Evolutionary conservation across 306 rosid species (phyloP).

Genomic region (Fragaria iinumae): DNA sequence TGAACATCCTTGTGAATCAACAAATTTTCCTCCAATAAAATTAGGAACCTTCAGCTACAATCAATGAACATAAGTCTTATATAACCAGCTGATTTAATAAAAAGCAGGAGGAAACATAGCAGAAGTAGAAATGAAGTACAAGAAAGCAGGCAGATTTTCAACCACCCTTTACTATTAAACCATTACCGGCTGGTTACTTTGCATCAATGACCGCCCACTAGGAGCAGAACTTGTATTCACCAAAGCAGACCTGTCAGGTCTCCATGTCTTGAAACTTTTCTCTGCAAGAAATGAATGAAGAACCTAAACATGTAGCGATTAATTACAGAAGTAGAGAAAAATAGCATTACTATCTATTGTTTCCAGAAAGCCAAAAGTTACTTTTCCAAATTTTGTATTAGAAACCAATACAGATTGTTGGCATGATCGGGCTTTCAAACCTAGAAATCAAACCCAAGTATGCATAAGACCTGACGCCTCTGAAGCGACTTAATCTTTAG

Average conservation of each 20-base stretch:
- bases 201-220: slow-evolving; percentile 29
- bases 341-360: not conserved
- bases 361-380: not conserved
- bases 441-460: slow-evolving; percentile 9
- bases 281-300: slow-evolving; percentile 41
- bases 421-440: not conserved
- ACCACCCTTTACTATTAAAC: slow-evolving; percentile 17
- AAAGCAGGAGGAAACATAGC: slow-evolving; percentile 16
- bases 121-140: slow-evolving; percentile 8
- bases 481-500: slow-evolving; percentile 4
- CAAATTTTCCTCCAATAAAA: slow-evolving; percentile 60
- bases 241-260: slow-evolving; percentile 40
- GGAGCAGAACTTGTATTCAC: slow-evolving; percentile 34
- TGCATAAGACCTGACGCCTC: not conserved
- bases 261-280: slow-evolving; percentile 58
- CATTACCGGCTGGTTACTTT: slow-evolving; percentile 54
- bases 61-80: slow-evolving; percentile 31
- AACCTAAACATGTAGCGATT: not conserved
- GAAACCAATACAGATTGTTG: not conserved
- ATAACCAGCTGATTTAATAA: slow-evolving; percentile 15
- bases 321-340: not conserved
- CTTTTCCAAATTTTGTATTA: not conserved
- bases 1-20: slow-evolving; percentile 51
- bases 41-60: slow-evolving; percentile 66
- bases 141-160: slow-evolving; percentile 14